Base-by-base conservation (phyloP, 1,284 basidiomycete genomes). In the Irpex sp. region DNA sequence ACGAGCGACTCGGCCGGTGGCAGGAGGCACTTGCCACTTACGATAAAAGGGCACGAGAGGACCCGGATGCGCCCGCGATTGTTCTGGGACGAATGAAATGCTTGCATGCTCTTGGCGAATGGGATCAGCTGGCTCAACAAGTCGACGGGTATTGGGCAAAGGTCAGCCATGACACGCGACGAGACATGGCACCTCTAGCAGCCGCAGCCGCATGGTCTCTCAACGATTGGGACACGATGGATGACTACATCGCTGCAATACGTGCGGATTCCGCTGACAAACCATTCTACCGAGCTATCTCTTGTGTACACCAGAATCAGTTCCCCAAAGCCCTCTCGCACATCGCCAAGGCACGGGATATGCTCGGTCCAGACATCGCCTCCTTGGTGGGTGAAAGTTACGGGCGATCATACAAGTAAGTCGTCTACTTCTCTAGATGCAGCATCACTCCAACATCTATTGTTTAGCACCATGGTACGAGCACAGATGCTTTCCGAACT, bases 401-500 rank as follows among this genome's bases (percentile, higher is more conserved):
- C 78, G 94, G 93, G 36, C 87, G 97, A 51, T 95, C 96, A 1
- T 99, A 99, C 78, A 95, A 95, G 94, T 95, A 70, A 78, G 85
- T 76, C 7, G n/a, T 55, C 62, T 61, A 8, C 21, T 31, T 34
- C 13, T 56, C 8, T 51, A n/a, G 19, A 26, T 26, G 26, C 26
- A 3, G 34, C 7, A 31, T 13, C 34, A 8, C 34, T 56, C 21
- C 21, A 17, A 13, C 13, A 66, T 58, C 63, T 64, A 3, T 65
- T 26, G 26, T 26, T 26, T 26, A 97, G 94, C 71, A 91, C 94
- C 55, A 93, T 99, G 82, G 96, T 99, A 60, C 90, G 97, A 9
- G 96, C 98, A 1, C 97, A 99, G 77, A 98, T 98, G 94, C 83
- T 99, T 17, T 96, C 97, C 1, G 97, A 99, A 74, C 83, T 99